Conservation (phyloP, 83 land plant genomes). For the Isoetes engelmannii region DNA sequence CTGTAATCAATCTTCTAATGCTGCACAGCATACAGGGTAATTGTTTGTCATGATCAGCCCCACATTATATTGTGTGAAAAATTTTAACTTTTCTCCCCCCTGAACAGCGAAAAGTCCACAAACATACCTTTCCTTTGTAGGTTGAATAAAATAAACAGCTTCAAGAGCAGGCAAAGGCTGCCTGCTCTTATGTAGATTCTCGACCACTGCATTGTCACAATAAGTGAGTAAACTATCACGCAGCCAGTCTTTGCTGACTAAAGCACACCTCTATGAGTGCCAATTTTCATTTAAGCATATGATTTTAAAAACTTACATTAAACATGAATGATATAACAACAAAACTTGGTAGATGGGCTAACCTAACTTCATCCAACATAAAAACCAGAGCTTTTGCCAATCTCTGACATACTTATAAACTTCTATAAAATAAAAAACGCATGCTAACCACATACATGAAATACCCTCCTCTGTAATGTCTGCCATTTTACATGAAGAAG, state of each 20-base stretch:
- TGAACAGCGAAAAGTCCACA: no score
- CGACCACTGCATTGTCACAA: slow-evolving; percentile 56
- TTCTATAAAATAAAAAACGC: slow-evolving; percentile 3
- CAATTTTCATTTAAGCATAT: not conserved
- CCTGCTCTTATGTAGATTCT: slow-evolving; percentile 81
- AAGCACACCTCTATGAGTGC: no score
- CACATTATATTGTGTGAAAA: not conserved
- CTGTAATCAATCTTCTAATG: slow-evolving; percentile 62
- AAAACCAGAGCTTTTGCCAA: no score
- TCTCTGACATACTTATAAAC: not conserved
- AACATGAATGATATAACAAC: no score
- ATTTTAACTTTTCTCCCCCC: not conserved
- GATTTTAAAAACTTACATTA: no score
- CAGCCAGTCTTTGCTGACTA: no score
- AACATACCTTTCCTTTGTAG: slow-evolving; percentile 72
- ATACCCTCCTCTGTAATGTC: slow-evolving; percentile 95
- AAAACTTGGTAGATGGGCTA: not conserved
- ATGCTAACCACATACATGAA: slow-evolving; percentile 55
- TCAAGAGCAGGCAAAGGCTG: slow-evolving; percentile 94
- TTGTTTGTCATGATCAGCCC: not conserved
- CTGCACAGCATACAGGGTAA: slow-evolving; percentile 40
- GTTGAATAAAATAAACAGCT: slow-evolving; percentile 91
- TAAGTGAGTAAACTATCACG: no score
- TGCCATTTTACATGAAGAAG: slow-evolving; percentile 96
- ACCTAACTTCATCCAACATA: no score